Conservation (phyloP, 2,329 filamentous ascomycete genomes). For the Eurotiales sp. region DNA sequence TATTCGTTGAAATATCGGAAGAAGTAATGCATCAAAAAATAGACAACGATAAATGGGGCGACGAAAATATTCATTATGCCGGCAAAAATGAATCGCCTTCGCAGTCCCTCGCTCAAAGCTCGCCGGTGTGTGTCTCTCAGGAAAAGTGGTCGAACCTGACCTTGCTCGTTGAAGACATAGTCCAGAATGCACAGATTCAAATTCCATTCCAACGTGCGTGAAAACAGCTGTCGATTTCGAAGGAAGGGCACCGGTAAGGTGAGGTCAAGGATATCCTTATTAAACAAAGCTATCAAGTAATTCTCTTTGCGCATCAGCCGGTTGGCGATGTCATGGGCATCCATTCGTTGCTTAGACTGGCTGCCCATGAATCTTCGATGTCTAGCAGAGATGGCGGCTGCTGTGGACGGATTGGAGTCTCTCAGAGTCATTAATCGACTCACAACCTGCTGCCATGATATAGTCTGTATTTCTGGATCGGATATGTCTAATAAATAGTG, state of each 20-base stretch:
- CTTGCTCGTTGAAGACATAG: slow-evolving; percentile 86
- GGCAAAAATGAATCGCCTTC: slow-evolving; percentile 73
- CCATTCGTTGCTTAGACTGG: slow-evolving; percentile 88
- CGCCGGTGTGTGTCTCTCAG: slow-evolving; percentile 77
- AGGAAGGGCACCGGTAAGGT: slow-evolving; percentile 83
- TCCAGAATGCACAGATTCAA: slow-evolving; percentile 86
- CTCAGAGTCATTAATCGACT: slow-evolving; percentile 77
- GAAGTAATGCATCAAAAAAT: slow-evolving; percentile 83
- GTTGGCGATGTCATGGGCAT: slow-evolving; percentile 96
- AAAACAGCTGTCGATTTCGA: slow-evolving; percentile 75
- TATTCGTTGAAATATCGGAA: slow-evolving; percentile 97
- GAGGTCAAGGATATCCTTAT: slow-evolving; percentile 90
- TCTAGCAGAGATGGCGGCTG: slow-evolving; percentile 55
- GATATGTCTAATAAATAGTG: slow-evolving; percentile 77
- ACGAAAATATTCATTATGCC: slow-evolving; percentile 82
- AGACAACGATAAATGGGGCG: slow-evolving; percentile 81
- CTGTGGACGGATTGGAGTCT: slow-evolving; percentile 84
- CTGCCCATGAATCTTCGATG: slow-evolving; percentile 66
- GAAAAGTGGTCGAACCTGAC: slow-evolving; percentile 82
- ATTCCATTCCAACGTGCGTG: slow-evolving; percentile 87
- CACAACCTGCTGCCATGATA: slow-evolving; percentile 90
- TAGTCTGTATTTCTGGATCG: slow-evolving; percentile 83
- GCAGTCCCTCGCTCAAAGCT: slow-evolving; percentile 72
- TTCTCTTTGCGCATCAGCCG: slow-evolving; percentile 95
- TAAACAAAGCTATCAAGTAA: slow-evolving; percentile 93